Conservation (phyloP, 768 basidiomycete genomes). For the Phaeolepiota aurea region DNA sequence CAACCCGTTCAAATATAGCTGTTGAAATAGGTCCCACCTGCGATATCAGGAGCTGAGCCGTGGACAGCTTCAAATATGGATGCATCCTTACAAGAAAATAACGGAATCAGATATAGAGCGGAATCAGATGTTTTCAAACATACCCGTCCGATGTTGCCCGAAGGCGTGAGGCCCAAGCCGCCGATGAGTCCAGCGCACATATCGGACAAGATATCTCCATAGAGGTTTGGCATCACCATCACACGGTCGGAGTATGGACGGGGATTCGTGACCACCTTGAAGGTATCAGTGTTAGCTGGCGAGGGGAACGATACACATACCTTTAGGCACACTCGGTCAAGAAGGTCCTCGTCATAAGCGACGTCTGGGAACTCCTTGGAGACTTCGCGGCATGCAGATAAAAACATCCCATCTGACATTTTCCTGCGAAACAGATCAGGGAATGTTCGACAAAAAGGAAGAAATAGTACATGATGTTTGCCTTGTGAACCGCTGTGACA, state of each 20-base stretch:
- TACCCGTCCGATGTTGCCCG: constrained; percentile 94
- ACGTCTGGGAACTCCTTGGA: constrained; percentile 93
- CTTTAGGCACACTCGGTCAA: constrained; percentile 94
- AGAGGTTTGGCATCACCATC: constrained; percentile 99
- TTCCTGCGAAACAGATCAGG: constrained; percentile 51
- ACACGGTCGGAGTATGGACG: constrained; percentile 90
- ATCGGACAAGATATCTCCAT: constrained; percentile 92
- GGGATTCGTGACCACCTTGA: constrained; percentile 86
- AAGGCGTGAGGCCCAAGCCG: constrained; percentile 93
- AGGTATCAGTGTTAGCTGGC: background rate
- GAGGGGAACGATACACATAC: constrained; percentile 27
- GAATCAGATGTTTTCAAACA: constrained; percentile 14
- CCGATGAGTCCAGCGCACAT: constrained; percentile 99
- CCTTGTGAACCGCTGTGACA: constrained; percentile 99
- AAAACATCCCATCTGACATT: constrained; percentile 99
- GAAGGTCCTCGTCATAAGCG: constrained; percentile 91
- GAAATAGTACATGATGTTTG: constrained; percentile 86
- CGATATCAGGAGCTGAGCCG: constrained; percentile 99
- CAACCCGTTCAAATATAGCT: constrained; percentile 1
- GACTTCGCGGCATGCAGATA: constrained; percentile 93
- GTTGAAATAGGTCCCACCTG: constrained; percentile 40
- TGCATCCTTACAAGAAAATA: constrained; percentile 57
- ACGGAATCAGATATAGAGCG: constrained; percentile 5
- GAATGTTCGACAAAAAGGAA: background rate
- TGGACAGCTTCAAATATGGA: constrained; percentile 99